phyloP scores from a whole-genome alignment of 176 grass and related monocot genomes.

The Triticum aestivum region DNA sequence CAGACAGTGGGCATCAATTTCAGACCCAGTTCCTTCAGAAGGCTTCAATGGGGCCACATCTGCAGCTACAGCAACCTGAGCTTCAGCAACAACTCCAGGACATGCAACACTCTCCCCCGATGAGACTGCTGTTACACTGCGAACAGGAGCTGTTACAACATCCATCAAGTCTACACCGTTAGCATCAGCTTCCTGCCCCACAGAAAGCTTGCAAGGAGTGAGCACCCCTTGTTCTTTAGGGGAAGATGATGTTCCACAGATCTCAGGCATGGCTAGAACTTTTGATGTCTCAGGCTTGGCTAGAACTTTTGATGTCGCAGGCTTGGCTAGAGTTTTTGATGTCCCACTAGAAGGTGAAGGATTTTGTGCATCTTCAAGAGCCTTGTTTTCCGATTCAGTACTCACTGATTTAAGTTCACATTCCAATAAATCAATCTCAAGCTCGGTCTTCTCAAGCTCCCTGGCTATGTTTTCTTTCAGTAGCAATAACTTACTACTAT shows the following conservation, averaged over 20 bases:
- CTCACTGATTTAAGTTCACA: constrained; percentile 60
- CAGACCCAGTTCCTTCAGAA: constrained; percentile 14
- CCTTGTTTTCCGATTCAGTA: constrained; percentile 19
- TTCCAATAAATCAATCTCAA: constrained; percentile 87
- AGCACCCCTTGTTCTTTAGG: constrained; percentile 34
- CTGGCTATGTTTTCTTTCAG: constrained; percentile 80
- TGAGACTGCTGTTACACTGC: constrained; percentile 31
- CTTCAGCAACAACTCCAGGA: constrained; percentile 16
- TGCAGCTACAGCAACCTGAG: constrained; percentile 6
- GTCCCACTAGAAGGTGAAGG: constrained; percentile 35
- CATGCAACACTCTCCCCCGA: constrained; percentile 39
- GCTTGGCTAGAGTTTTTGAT: constrained; percentile 34
- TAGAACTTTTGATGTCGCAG: background rate
- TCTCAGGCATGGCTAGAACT: background rate
- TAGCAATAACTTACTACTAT: constrained; percentile 52
- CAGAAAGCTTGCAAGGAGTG: constrained; percentile 10
- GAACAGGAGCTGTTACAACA: constrained; percentile 7
- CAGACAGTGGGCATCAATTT: constrained; percentile 14
- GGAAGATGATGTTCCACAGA: constrained; percentile 1
- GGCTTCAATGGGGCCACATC: constrained; percentile 21
- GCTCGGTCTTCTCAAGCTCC: constrained; percentile 79
- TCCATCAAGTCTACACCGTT: constrained; percentile 28
- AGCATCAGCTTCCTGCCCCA: constrained; percentile 10
- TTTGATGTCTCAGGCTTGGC: no score
- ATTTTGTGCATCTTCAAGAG: constrained; percentile 26